Evolutionary conservation across 805 yeast species (phyloP).

Genomic region (Kodamaea nitidulidarum): DNA sequence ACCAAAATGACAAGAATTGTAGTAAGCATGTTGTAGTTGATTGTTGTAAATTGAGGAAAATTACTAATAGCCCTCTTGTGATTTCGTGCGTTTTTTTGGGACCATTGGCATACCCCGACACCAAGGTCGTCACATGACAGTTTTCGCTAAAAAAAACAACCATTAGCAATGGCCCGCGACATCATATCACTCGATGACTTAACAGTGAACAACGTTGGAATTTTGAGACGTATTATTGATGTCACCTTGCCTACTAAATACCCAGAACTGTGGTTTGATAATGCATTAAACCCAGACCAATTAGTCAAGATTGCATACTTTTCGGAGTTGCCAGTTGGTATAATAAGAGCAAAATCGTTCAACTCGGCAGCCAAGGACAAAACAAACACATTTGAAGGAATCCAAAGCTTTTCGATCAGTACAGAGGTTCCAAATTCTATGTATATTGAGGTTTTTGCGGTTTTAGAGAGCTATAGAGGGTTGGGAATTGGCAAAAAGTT

Average conservation of each 20-base stretch:
- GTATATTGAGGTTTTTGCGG: conserved; percentile 65
- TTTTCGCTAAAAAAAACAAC: background rate
- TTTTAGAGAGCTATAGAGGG: conserved; percentile 58
- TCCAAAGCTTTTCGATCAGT: conserved; percentile 19
- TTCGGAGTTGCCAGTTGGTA: conserved; percentile 80
- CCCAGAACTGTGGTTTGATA: conserved; percentile 49
- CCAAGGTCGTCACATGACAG: background rate
- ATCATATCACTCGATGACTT: conserved; percentile 53
- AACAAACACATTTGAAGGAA: conserved; percentile 24
- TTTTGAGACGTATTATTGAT: conserved; percentile 53
- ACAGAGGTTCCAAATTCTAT: conserved; percentile 47
- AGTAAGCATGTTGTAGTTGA: conserved; percentile 16
- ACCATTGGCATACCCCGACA: conserved; percentile 1
- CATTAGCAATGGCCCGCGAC: conserved; percentile 33
- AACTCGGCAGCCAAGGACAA: conserved; percentile 35
- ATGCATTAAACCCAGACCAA: conserved; percentile 45
- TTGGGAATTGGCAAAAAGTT: conserved; percentile 60
- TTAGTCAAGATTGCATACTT: conserved; percentile 59
- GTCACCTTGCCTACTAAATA: conserved; percentile 50
- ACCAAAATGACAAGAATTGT: conserved; percentile 30
- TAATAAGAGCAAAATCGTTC: conserved; percentile 53
- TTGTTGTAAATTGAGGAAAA: background rate
- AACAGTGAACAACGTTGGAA: conserved; percentile 57
- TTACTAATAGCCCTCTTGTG: conserved; percentile 3
- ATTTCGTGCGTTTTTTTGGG: conserved; percentile 1